Base-by-base conservation (phyloP, 345 rosid genomes). In the Populus deltoides region DNA sequence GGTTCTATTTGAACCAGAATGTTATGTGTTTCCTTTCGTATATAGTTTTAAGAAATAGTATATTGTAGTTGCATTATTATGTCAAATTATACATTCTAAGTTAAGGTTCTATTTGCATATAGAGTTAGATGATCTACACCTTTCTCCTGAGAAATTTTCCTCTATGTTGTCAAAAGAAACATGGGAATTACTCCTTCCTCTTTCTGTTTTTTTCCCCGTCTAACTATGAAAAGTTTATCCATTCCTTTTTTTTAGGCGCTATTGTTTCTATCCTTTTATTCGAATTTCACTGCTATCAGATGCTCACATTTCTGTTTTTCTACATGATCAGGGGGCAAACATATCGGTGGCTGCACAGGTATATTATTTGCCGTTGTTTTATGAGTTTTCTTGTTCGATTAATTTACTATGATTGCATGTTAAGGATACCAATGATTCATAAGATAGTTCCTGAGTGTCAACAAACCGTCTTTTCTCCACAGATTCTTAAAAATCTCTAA, bases 311-410 rank as follows among this genome's bases (percentile, higher is more conserved):
- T 55, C 66, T 79, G 45, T 69, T 77, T 29, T 47, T 70, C 38
- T 79, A 63, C 62, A 62, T 86, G 73, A 79, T n/a, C 92, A 96
- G 99, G 99, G 51, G 97, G 97, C 47, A 89, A 91, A 76, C 99
- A 93, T 83, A 86, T 96, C 25, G 98, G 99, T 22, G 98, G 99
- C 72, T 96, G 97, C 84, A 84, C 98, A 89, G 99, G 99, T 93
- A 88, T 73, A 59, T 15, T 67, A 68, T 36, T 72, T 38, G 4
- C 9, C 16, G 49, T 3, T 65, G 39, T 33, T 31, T 38, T 25
- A 6, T 7, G n/a, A 36, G 39, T 67, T 53, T 10, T 68, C 11
- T 36, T 68, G 22, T 5, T 41, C 7, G 8, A 22, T 1, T 22
- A 4, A 4, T 53, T 27, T 73, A 39, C 22, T 17, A 29, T 49